Base-by-base conservation (phyloP, 768 basidiomycete genomes). In the Trametes gibbosa region DNA sequence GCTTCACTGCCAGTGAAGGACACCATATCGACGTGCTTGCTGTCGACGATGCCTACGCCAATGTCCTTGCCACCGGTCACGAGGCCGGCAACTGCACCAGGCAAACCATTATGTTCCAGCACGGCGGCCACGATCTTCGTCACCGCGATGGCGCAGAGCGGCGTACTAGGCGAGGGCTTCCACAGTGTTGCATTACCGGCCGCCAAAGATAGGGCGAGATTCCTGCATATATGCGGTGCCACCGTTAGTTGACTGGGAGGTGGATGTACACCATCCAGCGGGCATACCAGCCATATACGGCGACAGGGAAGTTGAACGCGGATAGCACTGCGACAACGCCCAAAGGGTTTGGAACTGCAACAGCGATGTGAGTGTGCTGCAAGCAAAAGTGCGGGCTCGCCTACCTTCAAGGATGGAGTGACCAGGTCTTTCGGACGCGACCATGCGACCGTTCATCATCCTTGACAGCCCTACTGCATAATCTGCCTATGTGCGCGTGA, bases 251-350 rank as follows among this genome's bases (percentile, higher is more conserved):
- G 53, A 63, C 58, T 17, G 56, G 42, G 25, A 35, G 0, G 40
- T 25, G 1, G 23, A 2, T 5, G 25, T n/a, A 1, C 12, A 12
- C 1, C 13, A 47, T 17, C 45, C 51, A 41, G 60, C 39, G 5
- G 17, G 66, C 76, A 40, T 73, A 88, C 92, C 92, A 95, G 63
- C 92, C 92, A 72, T 92, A 93, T 43, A 95, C 92, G 34, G 94
- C 94, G 42, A 92, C 86, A 10, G 96, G 96, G 70, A 98, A 98
- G 72, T 98, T 98, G 79, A 97, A 98, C 0, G 96, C 96, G 21
- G 92, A 89, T 51, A 98, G 75, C 10, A 96, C 74, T 1, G 77
- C 82, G 9, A 89, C 78, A 2, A 85, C 77, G 10, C 87, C 87
- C 0, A 98, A 79, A 21, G 96, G 95, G 70, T 97, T 97, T 9